phyloP scores from a whole-genome alignment of 768 basidiomycete species.

The Boletus rubroflammeus region DNA sequence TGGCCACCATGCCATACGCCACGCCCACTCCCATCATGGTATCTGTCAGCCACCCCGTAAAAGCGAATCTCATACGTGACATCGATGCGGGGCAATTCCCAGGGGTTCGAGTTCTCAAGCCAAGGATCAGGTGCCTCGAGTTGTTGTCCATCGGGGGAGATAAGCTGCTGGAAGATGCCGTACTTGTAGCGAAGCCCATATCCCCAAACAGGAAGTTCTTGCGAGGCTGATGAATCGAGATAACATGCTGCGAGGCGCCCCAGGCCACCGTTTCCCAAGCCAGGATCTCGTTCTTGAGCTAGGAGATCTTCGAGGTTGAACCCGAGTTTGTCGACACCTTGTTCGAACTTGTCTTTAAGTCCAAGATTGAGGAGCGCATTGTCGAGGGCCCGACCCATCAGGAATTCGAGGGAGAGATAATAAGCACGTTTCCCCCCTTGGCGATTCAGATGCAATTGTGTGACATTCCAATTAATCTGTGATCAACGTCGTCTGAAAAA shows the following conservation, averaged over 20 bases:
- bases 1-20: slow-evolving; percentile 85
- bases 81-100: slow-evolving; percentile 84
- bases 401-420: slow-evolving; percentile 93
- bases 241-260: slow-evolving; percentile 98
- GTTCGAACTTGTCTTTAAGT: slow-evolving; percentile 69
- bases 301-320: slow-evolving; percentile 88
- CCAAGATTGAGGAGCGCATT: slow-evolving; percentile 86
- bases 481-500: neutral
- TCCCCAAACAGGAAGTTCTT: slow-evolving; percentile 93
- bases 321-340: slow-evolving; percentile 72
- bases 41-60: slow-evolving; percentile 77
- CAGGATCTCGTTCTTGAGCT: slow-evolving; percentile 90
- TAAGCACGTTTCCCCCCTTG: slow-evolving; percentile 88
- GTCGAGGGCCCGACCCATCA: slow-evolving; percentile 79
- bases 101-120: slow-evolving; percentile 84
- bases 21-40: slow-evolving; percentile 54
- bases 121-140: slow-evolving; percentile 92
- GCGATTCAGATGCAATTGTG: slow-evolving; percentile 71
- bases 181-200: slow-evolving; percentile 92
- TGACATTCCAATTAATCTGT: slow-evolving; percentile 83
- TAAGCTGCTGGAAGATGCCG: slow-evolving; percentile 93
- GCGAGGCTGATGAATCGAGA: slow-evolving; percentile 86
- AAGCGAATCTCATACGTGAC: slow-evolving; percentile 85
- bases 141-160: slow-evolving; percentile 79
- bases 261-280: slow-evolving; percentile 91